These are phyloP conservation scores for Trifolium pratense DNA, from an alignment of 306 rosid species.

Conservation along the genomic window DNA sequence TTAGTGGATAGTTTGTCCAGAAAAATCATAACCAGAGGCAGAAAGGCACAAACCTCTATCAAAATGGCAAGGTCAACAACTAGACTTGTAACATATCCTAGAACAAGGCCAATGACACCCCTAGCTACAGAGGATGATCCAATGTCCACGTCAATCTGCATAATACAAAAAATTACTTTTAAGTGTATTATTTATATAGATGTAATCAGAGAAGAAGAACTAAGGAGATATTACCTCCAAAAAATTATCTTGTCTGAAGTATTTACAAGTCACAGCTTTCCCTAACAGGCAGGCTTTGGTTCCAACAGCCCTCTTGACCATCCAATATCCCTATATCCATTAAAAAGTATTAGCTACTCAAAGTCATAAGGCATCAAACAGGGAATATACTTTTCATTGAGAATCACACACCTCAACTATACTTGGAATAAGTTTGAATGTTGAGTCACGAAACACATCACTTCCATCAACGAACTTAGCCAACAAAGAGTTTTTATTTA, in stretches of 20 bases:
- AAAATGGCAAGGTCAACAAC: conserved; percentile 95
- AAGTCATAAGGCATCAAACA: conserved; percentile 34
- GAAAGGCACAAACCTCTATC: conserved; percentile 74
- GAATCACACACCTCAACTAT: conserved; percentile 75
- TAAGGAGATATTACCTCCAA: conserved; percentile 70
- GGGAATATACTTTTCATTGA: conserved; percentile 24
- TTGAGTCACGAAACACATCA: conserved; percentile 80
- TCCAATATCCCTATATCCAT: conserved; percentile 90
- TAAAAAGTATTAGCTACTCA: conserved; percentile 42
- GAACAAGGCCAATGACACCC: conserved; percentile 84
- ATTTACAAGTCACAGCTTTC: conserved; percentile 93
- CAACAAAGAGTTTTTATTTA: conserved; percentile 69
- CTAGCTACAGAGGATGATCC: conserved; percentile 98
- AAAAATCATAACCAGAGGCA: conserved; percentile 23
- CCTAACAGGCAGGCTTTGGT: conserved; percentile 97
- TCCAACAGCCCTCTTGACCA: conserved; percentile 99
- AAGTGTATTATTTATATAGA: conserved; percentile 12
- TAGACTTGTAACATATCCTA: conserved; percentile 92
- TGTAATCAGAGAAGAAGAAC: conserved; percentile 17
- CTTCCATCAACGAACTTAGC: conserved; percentile 80
- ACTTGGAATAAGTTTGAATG: conserved; percentile 96
- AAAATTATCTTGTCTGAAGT: conserved; percentile 82
- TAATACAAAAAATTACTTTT: conserved; percentile 24
- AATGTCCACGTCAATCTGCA: conserved; percentile 96
- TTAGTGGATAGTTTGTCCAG: conserved; percentile 5